A percentile compares a stretch with the other conserved stretches of the same genome.
Conservation (phyloP, 108 stramenopile genomes). For the Halocafeteria seosinensis region DNA sequence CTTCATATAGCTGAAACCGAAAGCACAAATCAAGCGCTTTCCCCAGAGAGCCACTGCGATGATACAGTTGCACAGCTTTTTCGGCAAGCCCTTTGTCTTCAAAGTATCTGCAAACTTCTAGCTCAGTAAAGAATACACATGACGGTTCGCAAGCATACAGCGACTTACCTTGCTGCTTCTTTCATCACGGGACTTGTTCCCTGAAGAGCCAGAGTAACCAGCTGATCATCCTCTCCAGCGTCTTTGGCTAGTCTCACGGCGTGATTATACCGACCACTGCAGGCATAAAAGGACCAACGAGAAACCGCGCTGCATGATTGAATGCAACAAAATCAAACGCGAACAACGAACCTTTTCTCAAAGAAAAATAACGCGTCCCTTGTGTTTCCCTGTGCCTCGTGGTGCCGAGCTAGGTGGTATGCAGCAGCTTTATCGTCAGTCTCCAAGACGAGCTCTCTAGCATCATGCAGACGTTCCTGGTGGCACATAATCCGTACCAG, state of each 20-base stretch:
- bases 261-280: constrained; percentile 39
- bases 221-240: constrained; percentile 38
- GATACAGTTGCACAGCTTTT: constrained; percentile 47
- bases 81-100: constrained; percentile 41
- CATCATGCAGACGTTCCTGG: constrained; percentile 11
- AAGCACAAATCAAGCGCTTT: constrained; percentile 47
- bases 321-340: too few species aligned
- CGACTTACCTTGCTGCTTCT: constrained; percentile 35
- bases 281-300: constrained; percentile 27
- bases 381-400: constrained; percentile 20
- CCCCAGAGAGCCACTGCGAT: constrained; percentile 39
- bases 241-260: constrained; percentile 46
- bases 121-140: too few species aligned
- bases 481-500: constrained; percentile 39
- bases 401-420: constrained; percentile 44
- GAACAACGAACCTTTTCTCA: not conserved
- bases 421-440: constrained; percentile 33
- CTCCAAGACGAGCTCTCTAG: constrained; percentile 31
- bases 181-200: constrained; percentile 23
- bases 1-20: constrained; percentile 26
- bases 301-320: not conserved
- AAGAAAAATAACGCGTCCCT: constrained; percentile 26
- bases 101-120: too few species aligned
- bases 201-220: constrained; percentile 39
- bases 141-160: too few species aligned